These are phyloP conservation scores for Komagataea norvegica DNA, from an alignment of 1,139 yeast species.

Conservation along the genomic window DNA sequence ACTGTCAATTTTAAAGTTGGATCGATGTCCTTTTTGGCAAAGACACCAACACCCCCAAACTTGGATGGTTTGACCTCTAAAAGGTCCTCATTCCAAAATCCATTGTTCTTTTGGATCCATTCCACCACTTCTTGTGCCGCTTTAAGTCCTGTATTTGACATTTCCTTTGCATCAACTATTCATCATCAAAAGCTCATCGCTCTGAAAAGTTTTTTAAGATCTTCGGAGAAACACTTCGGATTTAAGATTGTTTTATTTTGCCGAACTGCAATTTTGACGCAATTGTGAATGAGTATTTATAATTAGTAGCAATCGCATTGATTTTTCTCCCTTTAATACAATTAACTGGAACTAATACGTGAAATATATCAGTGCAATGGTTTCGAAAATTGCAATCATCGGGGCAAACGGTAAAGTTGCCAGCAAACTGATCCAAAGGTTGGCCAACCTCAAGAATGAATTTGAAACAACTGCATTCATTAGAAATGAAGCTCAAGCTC, in stretches of 20 bases:
- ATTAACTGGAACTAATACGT: not conserved
- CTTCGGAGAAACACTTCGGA: too few relatives aligned
- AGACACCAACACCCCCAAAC: slow-evolving; percentile 73
- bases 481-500: slow-evolving; percentile 43
- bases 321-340: too few relatives aligned
- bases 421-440: slow-evolving; percentile 17
- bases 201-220: not conserved
- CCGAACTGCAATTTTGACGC: too few relatives aligned
- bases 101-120: slow-evolving; percentile 48
- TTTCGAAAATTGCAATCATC: slow-evolving; percentile 39
- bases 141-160: slow-evolving; percentile 28
- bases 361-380: slow-evolving; percentile 4
- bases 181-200: not conserved
- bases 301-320: too few relatives aligned
- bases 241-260: too few relatives aligned
- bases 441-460: slow-evolving; percentile 23
- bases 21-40: slow-evolving; percentile 41
- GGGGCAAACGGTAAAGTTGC: slow-evolving; percentile 67
- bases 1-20: slow-evolving; percentile 24
- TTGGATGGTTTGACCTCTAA: slow-evolving; percentile 45
- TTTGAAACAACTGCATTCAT: slow-evolving; percentile 47
- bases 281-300: too few relatives aligned
- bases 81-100: slow-evolving; percentile 42
- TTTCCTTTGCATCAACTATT: slow-evolving; percentile 7
- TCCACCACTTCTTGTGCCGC: slow-evolving; percentile 29